Conservation (phyloP, 306 rosid species). For the Citrullus colocynthis region DNA sequence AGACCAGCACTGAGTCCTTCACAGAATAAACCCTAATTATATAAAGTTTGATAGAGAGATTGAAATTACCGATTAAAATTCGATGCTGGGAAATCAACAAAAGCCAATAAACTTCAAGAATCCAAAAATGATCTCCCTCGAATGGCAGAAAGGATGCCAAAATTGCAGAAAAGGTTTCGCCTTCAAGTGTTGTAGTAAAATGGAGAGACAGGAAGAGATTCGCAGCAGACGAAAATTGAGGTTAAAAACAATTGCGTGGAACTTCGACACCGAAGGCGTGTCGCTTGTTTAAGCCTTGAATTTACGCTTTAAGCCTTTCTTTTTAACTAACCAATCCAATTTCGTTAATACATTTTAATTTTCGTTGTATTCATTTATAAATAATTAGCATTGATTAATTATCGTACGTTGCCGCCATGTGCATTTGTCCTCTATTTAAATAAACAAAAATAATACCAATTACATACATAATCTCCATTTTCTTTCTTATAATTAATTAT, state of each 20-base stretch:
- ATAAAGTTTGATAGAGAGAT: neutral
- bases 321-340: neutral
- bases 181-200: neutral
- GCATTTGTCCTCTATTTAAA: neutral
- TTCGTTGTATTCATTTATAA: neutral
- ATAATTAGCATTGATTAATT: neutral
- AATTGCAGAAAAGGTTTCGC: neutral
- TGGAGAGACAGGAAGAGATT: neutral
- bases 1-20: neutral
- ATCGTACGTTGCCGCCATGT: neutral
- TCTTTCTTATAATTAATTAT: neutral
- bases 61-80: constrained; percentile 2
- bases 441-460: neutral
- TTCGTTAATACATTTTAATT: neutral
- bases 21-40: neutral
- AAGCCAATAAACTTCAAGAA: neutral
- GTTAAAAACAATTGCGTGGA: neutral
- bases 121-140: neutral
- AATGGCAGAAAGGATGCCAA: neutral
- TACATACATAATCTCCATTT: neutral
- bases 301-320: neutral
- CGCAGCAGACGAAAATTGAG: neutral
- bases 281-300: constrained; percentile 10
- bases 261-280: constrained; percentile 12
- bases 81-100: neutral